Evolutionary conservation across 1,139 yeast genomes (phyloP).

Genomic region (Lodderomyces margitis): DNA sequence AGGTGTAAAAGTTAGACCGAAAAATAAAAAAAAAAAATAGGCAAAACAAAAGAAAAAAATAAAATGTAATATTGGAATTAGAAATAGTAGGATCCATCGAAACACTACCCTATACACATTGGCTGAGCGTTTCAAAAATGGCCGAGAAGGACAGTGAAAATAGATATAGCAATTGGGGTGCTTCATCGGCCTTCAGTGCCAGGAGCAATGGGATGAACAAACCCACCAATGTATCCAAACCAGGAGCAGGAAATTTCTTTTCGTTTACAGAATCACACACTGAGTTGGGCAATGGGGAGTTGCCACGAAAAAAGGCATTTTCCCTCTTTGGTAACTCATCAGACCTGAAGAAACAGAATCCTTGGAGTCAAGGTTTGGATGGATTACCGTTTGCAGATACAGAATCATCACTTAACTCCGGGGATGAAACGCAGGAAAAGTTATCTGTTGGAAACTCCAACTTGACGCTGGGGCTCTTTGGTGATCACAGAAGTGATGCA

Average conservation of each 20-base stretch:
- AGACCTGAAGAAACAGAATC: slow-evolving; percentile 8
- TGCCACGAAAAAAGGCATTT: not conserved
- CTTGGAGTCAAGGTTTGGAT: not conserved
- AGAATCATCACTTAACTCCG: not conserved
- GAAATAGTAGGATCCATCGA: not conserved
- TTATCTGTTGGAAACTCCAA: slow-evolving; percentile 14
- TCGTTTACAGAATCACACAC: not conserved
- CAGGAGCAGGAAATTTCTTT: not conserved
- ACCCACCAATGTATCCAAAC: not conserved
- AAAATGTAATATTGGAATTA: not conserved
- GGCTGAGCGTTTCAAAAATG: not conserved
- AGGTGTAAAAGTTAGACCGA: not conserved
- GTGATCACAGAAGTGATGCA: slow-evolving; percentile 17
- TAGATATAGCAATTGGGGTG: slow-evolving; percentile 4
- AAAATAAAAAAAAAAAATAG: slow-evolving; percentile 1
- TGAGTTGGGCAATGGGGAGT: not conserved
- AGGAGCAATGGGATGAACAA: not conserved
- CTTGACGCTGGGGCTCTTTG: slow-evolving; percentile 7
- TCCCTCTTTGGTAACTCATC: slow-evolving; percentile 11
- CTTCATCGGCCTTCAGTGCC: slow-evolving; percentile 2
- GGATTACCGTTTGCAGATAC: slow-evolving; percentile 8
- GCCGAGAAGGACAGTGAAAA: not conserved
- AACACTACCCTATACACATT: not conserved
- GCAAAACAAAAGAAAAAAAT: slow-evolving; percentile 2
- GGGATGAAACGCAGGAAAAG: not conserved